Evolutionary conservation across 1,139 yeast genomes (phyloP), one percentile per base, ranked within the genome.

Genomic region (Candida buenavistaensis): DNA sequence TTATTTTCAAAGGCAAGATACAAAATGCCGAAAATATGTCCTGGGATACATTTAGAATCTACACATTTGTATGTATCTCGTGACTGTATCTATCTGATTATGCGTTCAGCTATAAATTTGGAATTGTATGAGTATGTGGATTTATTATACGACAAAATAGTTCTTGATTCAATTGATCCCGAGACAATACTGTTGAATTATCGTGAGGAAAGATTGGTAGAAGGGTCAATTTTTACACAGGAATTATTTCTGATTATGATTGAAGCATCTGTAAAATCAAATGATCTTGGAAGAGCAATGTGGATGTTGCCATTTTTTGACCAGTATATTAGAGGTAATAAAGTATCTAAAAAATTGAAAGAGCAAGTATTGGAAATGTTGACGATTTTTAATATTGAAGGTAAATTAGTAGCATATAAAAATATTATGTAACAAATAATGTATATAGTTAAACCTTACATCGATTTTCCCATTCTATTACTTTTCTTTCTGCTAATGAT

Each of bases 291-390:
- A 3, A 44, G 73, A 28, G 41, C 64, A 17, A 53, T 64, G 58
- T 67, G 73, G 73, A 36, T 66, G 11, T 48, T 62, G 17, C 72
- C 70, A 2, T 61, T 62, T 43, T 48, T 67, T 35, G 72, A 67
- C 39, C 43, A 45, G n/a, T 64, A 47, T 33, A 36, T 66, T 11
- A n/a, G 14, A 13, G 30, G 32, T 6, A 21, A 39, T 20, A 5
- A 21, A 3, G 25, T 38, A 5, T 15, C 41, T 2, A 14, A 26
- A 12, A 35, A 36, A 12, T 37, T 54, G 30, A 43, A 48, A 27
- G 15, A 30, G 14, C 39, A 45, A 2, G 44, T 55, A 10, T 41
- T 50, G 30, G 32, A 41, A 3, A 40, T 54, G n/a, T 44, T 58
- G 33, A 44, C 35, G 7, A 30, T 35, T 22, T 50, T 54, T 37